Evolutionary conservation across 2,329 filamentous ascomycete species (phyloP).

Genomic region (Bretziella fagacearum): DNA sequence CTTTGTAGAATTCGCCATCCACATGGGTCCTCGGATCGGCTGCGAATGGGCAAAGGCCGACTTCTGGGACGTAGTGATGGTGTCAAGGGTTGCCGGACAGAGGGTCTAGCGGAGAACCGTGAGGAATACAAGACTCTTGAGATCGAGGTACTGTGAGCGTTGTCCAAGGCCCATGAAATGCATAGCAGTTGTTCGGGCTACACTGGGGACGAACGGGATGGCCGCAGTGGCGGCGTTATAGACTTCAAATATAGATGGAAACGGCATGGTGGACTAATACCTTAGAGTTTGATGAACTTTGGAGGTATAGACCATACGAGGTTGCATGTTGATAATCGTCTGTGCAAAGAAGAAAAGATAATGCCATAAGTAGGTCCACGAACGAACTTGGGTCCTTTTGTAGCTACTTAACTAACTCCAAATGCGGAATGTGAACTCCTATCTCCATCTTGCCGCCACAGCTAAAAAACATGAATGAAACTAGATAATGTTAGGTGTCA

Average conservation of each 20-base stretch:
- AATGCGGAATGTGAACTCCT: too few species aligned
- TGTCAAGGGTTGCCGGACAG: not conserved
- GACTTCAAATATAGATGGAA: not conserved
- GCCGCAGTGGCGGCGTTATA: not conserved
- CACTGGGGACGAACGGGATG: conserved; percentile 31
- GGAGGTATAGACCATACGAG: not conserved
- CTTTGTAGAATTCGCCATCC: conserved; percentile 57
- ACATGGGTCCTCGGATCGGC: conserved; percentile 60
- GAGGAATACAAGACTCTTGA: conserved; percentile 57
- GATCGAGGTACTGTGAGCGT: conserved; percentile 58
- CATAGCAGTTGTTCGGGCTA: conserved; percentile 42
- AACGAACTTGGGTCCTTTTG: too few species aligned
- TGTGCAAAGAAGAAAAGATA: not conserved
- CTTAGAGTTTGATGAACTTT: not conserved
- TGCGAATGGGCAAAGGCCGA: conserved; percentile 39
- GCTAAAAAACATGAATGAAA: too few species aligned
- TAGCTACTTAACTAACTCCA: too few species aligned
- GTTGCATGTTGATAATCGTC: too few species aligned
- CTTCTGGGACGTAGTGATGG: not conserved
- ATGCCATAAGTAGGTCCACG: not conserved
- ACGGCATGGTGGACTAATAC: not conserved
- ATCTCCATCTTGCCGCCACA: too few species aligned
- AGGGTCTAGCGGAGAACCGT: conserved; percentile 20
- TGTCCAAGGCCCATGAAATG: conserved; percentile 53
- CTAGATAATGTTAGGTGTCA: too few species aligned